Conservation (phyloP, 345 rosid species). For the Gossypium rotundifolium region DNA sequence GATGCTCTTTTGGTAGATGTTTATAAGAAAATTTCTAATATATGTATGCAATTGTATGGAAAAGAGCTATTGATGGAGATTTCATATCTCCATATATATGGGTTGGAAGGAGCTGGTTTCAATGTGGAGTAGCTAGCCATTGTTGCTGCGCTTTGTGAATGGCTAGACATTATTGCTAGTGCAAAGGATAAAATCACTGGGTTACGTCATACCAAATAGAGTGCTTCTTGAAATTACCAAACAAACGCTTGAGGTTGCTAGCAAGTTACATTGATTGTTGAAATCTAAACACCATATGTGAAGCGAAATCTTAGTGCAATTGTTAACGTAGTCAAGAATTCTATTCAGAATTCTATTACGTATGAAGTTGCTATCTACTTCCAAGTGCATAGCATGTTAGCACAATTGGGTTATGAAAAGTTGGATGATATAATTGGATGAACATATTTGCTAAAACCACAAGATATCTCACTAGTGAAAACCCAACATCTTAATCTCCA, state of each 20-base stretch:
- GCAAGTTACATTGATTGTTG: slow-evolving; percentile 46
- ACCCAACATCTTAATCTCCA: slow-evolving; percentile 92
- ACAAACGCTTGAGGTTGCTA: slow-evolving; percentile 51
- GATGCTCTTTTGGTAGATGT: slow-evolving; percentile 72
- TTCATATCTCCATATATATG: slow-evolving; percentile 56
- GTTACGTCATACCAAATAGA: slow-evolving; percentile 77
- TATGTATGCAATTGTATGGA: slow-evolving; percentile 74
- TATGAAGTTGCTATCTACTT: slow-evolving; percentile 41
- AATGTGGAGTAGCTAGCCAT: slow-evolving; percentile 76
- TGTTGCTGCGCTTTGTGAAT: slow-evolving; percentile 64
- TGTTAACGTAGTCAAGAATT: slow-evolving; percentile 51
- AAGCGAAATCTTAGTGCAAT: slow-evolving; percentile 55
- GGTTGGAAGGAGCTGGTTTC: slow-evolving; percentile 57
- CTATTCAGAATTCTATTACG: slow-evolving; percentile 58
- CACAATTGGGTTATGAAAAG: slow-evolving; percentile 84
- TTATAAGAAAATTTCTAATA: slow-evolving; percentile 66
- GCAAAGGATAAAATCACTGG: slow-evolving; percentile 84
- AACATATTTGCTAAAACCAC: slow-evolving; percentile 62
- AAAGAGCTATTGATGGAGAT: slow-evolving; percentile 65
- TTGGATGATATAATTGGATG: slow-evolving; percentile 86
- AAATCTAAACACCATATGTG: slow-evolving; percentile 59
- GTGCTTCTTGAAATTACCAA: slow-evolving; percentile 55
- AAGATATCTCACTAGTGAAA: slow-evolving; percentile 92
- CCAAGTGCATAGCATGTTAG: slow-evolving; percentile 89
- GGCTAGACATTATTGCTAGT: slow-evolving; percentile 84